Evolutionary conservation across 2,329 filamentous ascomycete genomes (phyloP), one percentile per base, ranked within the genome.

Genomic region (Penicillium sp.): DNA sequence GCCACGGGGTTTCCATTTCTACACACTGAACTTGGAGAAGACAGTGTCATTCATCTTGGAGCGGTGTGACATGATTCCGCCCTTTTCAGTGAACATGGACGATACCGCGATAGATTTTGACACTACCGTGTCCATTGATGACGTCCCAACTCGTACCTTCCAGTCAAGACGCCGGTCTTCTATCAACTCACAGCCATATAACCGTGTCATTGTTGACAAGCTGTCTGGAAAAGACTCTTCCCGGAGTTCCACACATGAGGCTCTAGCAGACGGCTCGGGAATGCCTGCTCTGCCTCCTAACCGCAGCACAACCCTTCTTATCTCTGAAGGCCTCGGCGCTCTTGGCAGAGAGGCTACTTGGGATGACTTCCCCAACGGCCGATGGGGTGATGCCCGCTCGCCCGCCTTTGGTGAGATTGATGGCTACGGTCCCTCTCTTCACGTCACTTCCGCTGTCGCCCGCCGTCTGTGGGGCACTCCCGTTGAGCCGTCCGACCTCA

Each of bases 291-390:
- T 78, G 61, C 82, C 93, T 68, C 93, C 93, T 72, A 87, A 86
- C 21, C 85, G 93, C 52, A 88, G 89, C 55, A 93, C 93, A 72
- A 95, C 92, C 1, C 83, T 98, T 10, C 92, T 93, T 27, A 97
- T 97, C 57, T 96, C 93, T 0, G 93, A 98, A 77, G 93, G 95
- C 6, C 90, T 96, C 69, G 95, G 93, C 25, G 84, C 90, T 3
- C 81, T 97, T 7, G 95, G 93, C 11, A 85, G 95, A 50, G 93
- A 98, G 80, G 95, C 95, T 33, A 99, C 95, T 0, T 99, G 95
- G 95, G 95, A 99, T 69, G 95, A 99, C 68, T 99, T 92, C 75
- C 93, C 93, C 62, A 98, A 98, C 79, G 95, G 93, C 27, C 86
- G 93, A 54, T 98, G 93, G 87, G 93, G 93, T 71, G 93, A 97